Conservation (phyloP, 352 stramenopile species). For the Globisporangium cederbergense region DNA sequence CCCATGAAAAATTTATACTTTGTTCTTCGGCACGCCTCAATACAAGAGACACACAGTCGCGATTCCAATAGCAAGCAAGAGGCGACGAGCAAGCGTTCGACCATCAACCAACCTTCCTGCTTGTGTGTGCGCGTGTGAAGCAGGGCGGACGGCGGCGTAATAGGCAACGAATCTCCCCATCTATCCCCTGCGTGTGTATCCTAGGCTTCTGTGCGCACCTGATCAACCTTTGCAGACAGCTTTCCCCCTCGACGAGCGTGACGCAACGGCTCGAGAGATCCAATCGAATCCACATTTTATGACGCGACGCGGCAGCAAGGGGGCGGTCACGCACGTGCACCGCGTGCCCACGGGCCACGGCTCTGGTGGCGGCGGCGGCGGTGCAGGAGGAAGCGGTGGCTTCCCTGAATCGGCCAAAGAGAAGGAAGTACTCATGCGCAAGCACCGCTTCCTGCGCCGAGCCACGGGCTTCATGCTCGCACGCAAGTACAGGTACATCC, state of each 20-base stretch:
- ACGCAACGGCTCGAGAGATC: not conserved
- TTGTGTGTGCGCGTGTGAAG: not conserved
- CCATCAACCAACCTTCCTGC: not conserved
- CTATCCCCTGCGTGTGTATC: not conserved
- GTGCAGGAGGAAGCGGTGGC: constrained; percentile 3
- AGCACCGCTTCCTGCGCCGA: constrained; percentile 55
- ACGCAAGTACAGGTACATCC: constrained; percentile 61
- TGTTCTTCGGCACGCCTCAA: not conserved
- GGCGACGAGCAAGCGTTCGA: constrained; percentile 1
- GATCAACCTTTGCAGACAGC: not conserved
- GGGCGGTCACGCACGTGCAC: constrained; percentile 41
- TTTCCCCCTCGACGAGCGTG: not conserved
- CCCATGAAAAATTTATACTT: too few relatives aligned
- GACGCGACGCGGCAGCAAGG: constrained; percentile 50
- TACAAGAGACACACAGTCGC: not conserved
- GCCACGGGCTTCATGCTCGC: constrained; percentile 71
- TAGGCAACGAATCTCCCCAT: not conserved
- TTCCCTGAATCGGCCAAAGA: constrained; percentile 24
- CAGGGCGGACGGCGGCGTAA: not conserved
- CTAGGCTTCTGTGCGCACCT: not conserved
- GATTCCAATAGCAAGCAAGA: not conserved
- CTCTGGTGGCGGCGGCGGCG: constrained; percentile 1
- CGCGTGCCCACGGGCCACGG: constrained; percentile 22
- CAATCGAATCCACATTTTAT: constrained; percentile 22
- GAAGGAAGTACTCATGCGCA: constrained; percentile 50